phyloP scores from a whole-genome alignment of 495 filamentous ascomycete species.

The Penicillium roqueforti region DNA sequence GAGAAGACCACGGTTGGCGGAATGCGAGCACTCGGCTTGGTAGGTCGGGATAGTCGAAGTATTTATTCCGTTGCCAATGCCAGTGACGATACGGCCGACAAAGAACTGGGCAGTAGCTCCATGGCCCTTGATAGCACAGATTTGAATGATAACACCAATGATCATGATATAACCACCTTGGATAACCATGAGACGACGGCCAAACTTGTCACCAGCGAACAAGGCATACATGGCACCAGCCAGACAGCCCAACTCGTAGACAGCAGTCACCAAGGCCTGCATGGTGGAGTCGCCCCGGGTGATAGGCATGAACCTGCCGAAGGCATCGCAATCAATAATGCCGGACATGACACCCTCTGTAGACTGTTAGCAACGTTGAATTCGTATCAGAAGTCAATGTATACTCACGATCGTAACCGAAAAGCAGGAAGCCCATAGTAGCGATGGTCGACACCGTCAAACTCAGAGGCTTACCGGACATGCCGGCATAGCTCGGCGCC shows the following conservation, averaged over 20 bases:
- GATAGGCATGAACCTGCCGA: slow-evolving; percentile 65
- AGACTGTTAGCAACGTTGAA: slow-evolving; percentile 6
- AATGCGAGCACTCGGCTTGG: slow-evolving; percentile 71
- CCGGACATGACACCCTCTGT: slow-evolving; percentile 70
- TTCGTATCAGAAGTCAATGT: slow-evolving; percentile 1
- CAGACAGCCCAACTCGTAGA: slow-evolving; percentile 77
- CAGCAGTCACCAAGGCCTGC: slow-evolving; percentile 77
- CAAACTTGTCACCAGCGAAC: slow-evolving; percentile 61
- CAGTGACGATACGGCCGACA: slow-evolving; percentile 68
- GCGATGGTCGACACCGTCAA: slow-evolving; percentile 61
- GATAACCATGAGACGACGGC: slow-evolving; percentile 59
- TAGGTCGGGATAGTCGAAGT: slow-evolving; percentile 76
- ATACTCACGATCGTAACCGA: slow-evolving; percentile 57
- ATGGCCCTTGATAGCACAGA: slow-evolving; percentile 48
- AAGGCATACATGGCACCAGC: slow-evolving; percentile 69
- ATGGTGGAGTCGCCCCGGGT: slow-evolving; percentile 63
- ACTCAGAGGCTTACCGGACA: slow-evolving; percentile 60
- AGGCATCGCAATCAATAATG: slow-evolving; percentile 69
- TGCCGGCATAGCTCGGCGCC: slow-evolving; percentile 53
- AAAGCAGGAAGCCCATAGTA: slow-evolving; percentile 69
- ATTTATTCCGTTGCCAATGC: slow-evolving; percentile 75
- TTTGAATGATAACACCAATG: slow-evolving; percentile 71
- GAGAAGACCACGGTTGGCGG: slow-evolving; percentile 72
- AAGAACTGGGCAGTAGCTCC: slow-evolving; percentile 64
- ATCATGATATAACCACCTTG: slow-evolving; percentile 74